These are phyloP conservation scores for Aspergillus fumigatiaffinis DNA, from an alignment of 2,329 filamentous ascomycete genomes.

Conservation along the genomic window DNA sequence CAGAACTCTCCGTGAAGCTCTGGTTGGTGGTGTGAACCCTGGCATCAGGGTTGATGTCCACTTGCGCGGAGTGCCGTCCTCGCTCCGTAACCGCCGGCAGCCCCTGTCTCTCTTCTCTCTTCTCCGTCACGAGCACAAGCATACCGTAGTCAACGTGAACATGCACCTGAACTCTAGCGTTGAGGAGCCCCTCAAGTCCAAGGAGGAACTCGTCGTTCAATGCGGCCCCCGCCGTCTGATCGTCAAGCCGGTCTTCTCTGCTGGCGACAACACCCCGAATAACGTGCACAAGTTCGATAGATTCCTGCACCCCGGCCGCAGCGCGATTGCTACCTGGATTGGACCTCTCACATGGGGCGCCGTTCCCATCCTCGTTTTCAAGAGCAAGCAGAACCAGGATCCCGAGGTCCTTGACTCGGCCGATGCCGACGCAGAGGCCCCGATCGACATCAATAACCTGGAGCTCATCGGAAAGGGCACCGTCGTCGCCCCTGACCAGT, in stretches of 20 bases:
- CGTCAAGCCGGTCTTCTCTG: conserved; percentile 87
- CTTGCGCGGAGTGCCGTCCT: conserved; percentile 57
- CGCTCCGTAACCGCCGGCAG: conserved; percentile 48
- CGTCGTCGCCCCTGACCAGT: conserved; percentile 68
- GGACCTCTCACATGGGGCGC: conserved; percentile 90
- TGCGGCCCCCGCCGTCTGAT: conserved; percentile 82
- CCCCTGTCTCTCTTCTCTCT: conserved; percentile 80
- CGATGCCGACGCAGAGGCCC: conserved; percentile 39
- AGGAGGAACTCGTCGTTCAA: conserved; percentile 87
- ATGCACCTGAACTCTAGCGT: conserved; percentile 79
- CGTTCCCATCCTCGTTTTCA: conserved; percentile 87
- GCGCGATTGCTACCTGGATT: conserved; percentile 82
- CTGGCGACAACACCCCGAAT: conserved; percentile 85
- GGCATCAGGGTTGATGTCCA: conserved; percentile 81
- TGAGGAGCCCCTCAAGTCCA: conserved; percentile 74
- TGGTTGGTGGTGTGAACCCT: conserved; percentile 80
- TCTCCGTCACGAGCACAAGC: conserved; percentile 91
- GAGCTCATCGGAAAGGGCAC: conserved; percentile 84
- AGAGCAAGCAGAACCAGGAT: conserved; percentile 41
- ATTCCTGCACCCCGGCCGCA: conserved; percentile 85
- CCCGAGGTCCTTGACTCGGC: conserved; percentile 42
- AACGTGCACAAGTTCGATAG: conserved; percentile 96
- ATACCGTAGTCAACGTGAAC: conserved; percentile 82
- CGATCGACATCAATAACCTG: conserved; percentile 45
- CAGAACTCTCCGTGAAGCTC: conserved; percentile 71